phyloP scores from a whole-genome alignment of 2,329 filamentous ascomycete species.

The Simplicillium sp. region DNA sequence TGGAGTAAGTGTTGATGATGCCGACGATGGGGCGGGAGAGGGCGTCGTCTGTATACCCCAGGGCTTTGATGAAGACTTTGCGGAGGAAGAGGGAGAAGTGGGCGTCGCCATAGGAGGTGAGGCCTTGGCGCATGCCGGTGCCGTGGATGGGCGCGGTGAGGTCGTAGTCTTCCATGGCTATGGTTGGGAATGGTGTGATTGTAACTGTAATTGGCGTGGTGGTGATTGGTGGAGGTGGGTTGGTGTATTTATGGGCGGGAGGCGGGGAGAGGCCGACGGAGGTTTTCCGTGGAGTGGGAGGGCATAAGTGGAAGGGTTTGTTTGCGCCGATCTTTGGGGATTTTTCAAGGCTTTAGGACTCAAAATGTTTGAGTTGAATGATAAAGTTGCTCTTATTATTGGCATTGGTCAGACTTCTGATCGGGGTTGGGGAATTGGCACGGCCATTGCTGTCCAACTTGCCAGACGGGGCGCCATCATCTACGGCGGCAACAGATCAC shows the following conservation, averaged over 20 bases:
- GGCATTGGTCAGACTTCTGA: constrained; percentile 33
- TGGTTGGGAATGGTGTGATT: constrained; percentile 1
- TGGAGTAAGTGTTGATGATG: constrained; percentile 63
- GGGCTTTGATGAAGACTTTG: constrained; percentile 69
- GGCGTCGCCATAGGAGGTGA: constrained; percentile 62
- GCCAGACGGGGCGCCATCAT: constrained; percentile 37
- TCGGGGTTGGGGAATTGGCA: constrained; percentile 40
- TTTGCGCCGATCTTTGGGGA: no score
- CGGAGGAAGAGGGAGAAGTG: constrained; percentile 68
- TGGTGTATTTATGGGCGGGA: neutral
- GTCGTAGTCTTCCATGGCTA: constrained; percentile 46
- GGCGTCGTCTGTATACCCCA: constrained; percentile 64
- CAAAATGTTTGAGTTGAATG: constrained; percentile 27
- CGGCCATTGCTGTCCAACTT: constrained; percentile 36
- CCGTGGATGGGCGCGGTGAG: constrained; percentile 42
- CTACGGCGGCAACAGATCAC: constrained; percentile 39
- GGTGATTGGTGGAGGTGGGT: neutral
- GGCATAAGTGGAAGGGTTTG: neutral
- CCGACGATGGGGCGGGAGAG: constrained; percentile 64
- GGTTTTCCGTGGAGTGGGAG: neutral
- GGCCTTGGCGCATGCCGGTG: constrained; percentile 50
- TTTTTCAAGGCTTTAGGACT: no score
- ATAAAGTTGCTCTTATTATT: constrained; percentile 34
- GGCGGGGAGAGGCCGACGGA: constrained; percentile 1
- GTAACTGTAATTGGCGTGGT: neutral